Percentiles rank a stretch among this genome's conserved stretches.
Conservation (phyloP, 495 filamentous ascomycete species). For the Aspergillus diversus region DNA sequence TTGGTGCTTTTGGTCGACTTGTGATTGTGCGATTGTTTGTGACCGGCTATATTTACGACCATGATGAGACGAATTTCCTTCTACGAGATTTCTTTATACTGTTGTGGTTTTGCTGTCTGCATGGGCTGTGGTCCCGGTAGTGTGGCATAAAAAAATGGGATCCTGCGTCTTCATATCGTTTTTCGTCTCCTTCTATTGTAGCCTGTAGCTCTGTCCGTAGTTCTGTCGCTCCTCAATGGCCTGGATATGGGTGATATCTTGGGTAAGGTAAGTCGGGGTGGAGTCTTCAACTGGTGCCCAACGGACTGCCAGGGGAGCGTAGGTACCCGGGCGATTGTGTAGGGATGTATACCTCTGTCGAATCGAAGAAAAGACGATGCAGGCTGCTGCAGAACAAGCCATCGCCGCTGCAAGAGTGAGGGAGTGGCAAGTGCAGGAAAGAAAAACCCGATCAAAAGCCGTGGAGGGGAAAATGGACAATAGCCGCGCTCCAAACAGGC, state of each 20-base stretch:
- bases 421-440: slow-evolving; percentile 1
- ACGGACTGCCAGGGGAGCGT: no score
- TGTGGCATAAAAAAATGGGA: slow-evolving; percentile 12
- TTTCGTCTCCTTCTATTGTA: not conserved
- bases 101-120: slow-evolving; percentile 23
- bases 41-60: slow-evolving; percentile 43
- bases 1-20: slow-evolving; percentile 31
- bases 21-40: slow-evolving; percentile 26
- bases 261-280: no score
- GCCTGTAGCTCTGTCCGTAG: not conserved
- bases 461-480: not conserved
- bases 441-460: slow-evolving; percentile 18
- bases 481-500: slow-evolving; percentile 9
- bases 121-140: slow-evolving; percentile 4
- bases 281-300: no score
- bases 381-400: no score
- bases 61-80: slow-evolving; percentile 55
- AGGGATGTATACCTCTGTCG: no score
- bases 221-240: no score
- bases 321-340: no score
- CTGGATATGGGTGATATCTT: no score
- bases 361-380: no score
- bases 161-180: not conserved
- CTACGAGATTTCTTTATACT: slow-evolving; percentile 30
- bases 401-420: no score